A percentile compares a stretch with the other conserved stretches of the same genome.
phyloP scores from a whole-genome alignment of 208 protist species.

The Acanthamoeba quina region DNA sequence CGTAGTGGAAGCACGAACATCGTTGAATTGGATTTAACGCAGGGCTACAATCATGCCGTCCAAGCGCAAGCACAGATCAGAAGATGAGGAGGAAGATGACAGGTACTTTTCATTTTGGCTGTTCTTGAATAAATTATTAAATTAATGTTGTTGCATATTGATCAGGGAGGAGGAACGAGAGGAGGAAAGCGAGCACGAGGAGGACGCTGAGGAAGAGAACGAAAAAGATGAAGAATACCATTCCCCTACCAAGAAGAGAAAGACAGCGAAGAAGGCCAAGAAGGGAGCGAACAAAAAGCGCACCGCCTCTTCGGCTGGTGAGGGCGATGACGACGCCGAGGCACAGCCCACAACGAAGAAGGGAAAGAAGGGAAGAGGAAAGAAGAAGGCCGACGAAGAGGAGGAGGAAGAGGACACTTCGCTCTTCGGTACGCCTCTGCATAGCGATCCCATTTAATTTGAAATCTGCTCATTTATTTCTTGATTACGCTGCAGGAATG shows the following conservation, averaged over 20 bases:
- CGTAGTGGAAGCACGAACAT: background rate
- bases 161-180: background rate
- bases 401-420: conserved; percentile 63
- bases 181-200: background rate
- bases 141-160: background rate
- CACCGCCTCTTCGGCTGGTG: background rate
- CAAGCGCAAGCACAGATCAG: conserved; percentile 27
- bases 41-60: background rate
- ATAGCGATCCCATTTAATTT: background rate
- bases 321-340: background rate
- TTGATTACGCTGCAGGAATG: background rate
- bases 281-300: background rate
- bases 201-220: background rate
- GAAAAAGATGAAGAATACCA: conserved; percentile 14
- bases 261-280: conserved; percentile 29
- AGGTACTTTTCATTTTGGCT: too few species aligned
- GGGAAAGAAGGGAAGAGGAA: background rate
- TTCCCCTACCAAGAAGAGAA: conserved; percentile 31
- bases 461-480: background rate
- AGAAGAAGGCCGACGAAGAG: background rate
- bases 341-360: background rate
- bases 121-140: background rate
- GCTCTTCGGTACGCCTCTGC: conserved; percentile 16
- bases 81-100: background rate
- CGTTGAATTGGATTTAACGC: conserved; percentile 16